Evolutionary conservation across 805 yeast species (phyloP).

Genomic region (Candida orba): DNA sequence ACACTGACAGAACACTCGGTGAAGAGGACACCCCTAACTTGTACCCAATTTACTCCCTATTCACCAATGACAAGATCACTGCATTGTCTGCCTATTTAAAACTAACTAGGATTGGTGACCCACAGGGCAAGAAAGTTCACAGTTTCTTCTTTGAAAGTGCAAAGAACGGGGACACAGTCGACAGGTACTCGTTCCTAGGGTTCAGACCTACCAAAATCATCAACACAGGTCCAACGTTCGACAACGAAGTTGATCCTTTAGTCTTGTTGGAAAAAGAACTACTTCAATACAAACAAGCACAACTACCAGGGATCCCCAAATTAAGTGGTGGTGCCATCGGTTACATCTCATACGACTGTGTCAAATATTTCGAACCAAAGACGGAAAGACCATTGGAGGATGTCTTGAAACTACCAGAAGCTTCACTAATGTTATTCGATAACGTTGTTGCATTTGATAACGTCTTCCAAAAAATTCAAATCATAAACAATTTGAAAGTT

Average conservation of each 20-base stretch:
- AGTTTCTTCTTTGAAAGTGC: slow-evolving; percentile 89
- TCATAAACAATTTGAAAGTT: slow-evolving; percentile 70
- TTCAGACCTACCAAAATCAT: slow-evolving; percentile 75
- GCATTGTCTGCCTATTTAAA: slow-evolving; percentile 89
- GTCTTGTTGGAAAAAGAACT: slow-evolving; percentile 68
- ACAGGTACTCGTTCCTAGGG: slow-evolving; percentile 89
- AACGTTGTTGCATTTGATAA: slow-evolving; percentile 88
- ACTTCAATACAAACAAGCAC: slow-evolving; percentile 55
- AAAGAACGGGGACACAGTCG: slow-evolving; percentile 79
- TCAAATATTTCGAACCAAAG: slow-evolving; percentile 92
- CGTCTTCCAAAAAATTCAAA: slow-evolving; percentile 88
- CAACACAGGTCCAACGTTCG: slow-evolving; percentile 51
- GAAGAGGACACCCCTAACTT: slow-evolving; percentile 45
- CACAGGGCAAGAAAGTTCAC: slow-evolving; percentile 42
- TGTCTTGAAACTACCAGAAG: slow-evolving; percentile 80
- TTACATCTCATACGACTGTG: slow-evolving; percentile 92
- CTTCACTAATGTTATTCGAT: slow-evolving; percentile 86
- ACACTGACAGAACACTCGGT: slow-evolving; percentile 26
- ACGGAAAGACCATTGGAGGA: slow-evolving; percentile 73
- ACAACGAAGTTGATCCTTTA: slow-evolving; percentile 67
- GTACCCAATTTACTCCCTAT: slow-evolving; percentile 72
- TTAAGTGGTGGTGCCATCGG: slow-evolving; percentile 97
- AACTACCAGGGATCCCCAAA: slow-evolving; percentile 74
- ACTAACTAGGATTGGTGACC: slow-evolving; percentile 54
- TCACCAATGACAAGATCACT: slow-evolving; percentile 71